Evolutionary conservation across 129 eudicot genomes (phyloP), one percentile per base, ranked within the genome.

Genomic region (Gnaphalium uliginosum): DNA sequence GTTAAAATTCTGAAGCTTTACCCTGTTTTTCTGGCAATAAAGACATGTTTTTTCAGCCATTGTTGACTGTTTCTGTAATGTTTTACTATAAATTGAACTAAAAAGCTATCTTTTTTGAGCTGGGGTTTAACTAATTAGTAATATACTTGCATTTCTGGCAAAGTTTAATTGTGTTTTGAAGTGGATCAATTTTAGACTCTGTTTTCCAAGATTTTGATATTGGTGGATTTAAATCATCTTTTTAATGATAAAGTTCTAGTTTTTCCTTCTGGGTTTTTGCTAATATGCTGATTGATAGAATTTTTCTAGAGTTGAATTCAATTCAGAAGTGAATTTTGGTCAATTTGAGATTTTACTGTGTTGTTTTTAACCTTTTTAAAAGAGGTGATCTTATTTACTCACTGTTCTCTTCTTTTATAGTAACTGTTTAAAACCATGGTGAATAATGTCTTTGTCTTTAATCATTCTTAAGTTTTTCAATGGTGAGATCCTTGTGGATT

Each of bases 111-210:
- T 48, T 43, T 68, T 63, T 17, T 48, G 24, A 41, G 54, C 29
- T 83, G 61, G 66, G 78, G 24, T 56, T 58, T 22, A 54, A 39
- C 26, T 33, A 46, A 19, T 56, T 22, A 30, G 23, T 29, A 58
- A 71, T n/a, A 24, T 68, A 65, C 48, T 30, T 67, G 73, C 76
- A 73, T 78, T 73, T 37, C 79, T 61, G 48, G 66, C 27, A 14
- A 24, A 35, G 18, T 54, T 25, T 50, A 19, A 17, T 59, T 73
- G 39, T 19, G 35, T 54, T 78, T 46, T 78, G 71, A 33, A 67
- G 68, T 78, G 57, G 39, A 56, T 79, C 43, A 41, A 53, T 4
- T 24, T 5, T 17, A 15, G 76, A 21, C 4, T 35, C 54, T 17
- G 5, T 51, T 13, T 62, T 43, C 50, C 66, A 32, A 46, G 61